Conservation (phyloP, 805 yeast species). For the Starmerella potacharoeniae region DNA sequence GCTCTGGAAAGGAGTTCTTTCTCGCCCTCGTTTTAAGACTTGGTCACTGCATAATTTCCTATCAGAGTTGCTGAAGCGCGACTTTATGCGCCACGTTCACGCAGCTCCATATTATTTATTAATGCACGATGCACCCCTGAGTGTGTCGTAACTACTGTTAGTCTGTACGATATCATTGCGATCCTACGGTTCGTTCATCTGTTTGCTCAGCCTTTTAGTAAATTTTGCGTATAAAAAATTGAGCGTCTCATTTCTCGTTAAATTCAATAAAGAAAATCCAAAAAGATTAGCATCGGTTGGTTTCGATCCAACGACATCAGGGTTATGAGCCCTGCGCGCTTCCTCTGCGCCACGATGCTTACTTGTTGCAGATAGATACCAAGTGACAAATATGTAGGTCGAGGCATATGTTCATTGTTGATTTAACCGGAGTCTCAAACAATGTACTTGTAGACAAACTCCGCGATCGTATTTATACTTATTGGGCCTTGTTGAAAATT, state of each 20-base stretch:
- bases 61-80: background rate
- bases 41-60: conserved; percentile 47
- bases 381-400: background rate
- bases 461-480: background rate
- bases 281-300: conserved; percentile 66
- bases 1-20: conserved; percentile 63
- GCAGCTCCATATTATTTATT: background rate
- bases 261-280: conserved; percentile 12
- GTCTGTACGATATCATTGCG: no score
- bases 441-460: background rate
- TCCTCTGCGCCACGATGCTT: conserved; percentile 42
- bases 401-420: no score
- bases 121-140: background rate
- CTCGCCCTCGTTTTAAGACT: conserved; percentile 42
- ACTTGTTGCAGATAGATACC: background rate
- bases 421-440: background rate
- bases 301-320: conserved; percentile 90
- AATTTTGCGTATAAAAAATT: no score
- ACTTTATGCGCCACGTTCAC: background rate
- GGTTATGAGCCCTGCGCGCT: conserved; percentile 97
- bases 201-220: no score
- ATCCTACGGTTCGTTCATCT: no score
- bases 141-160: background rate
- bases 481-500: background rate
- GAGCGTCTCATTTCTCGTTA: no score